These are phyloP conservation scores for Triangularia setosa DNA, from an alignment of 2,329 filamentous ascomycete genomes.

Conservation along the genomic window DNA sequence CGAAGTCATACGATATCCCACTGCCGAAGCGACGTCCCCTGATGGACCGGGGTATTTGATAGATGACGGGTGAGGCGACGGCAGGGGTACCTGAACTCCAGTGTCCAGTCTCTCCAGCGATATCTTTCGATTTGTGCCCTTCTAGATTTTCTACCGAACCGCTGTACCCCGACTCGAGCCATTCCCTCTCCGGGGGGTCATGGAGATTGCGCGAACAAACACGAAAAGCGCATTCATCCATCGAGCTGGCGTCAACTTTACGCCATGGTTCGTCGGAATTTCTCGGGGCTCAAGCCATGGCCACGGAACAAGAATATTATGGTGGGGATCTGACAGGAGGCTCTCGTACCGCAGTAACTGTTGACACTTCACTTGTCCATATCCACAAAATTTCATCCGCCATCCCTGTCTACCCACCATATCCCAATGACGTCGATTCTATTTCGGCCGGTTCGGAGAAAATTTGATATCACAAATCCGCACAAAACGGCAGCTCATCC, in stretches of 20 bases:
- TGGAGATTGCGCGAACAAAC: conserved; percentile 6
- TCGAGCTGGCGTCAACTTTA: not conserved
- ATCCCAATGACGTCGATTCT: not conserved
- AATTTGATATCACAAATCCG: not conserved
- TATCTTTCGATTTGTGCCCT: conserved; percentile 9
- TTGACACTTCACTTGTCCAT: not conserved
- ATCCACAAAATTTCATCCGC: not conserved
- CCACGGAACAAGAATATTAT: not conserved
- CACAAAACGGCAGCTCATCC: not conserved
- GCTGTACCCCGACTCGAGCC: conserved; percentile 4
- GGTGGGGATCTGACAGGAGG: not conserved
- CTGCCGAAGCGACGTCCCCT: conserved; percentile 8
- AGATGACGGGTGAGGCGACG: conserved; percentile 7
- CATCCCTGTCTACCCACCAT: not conserved
- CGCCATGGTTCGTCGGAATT: conserved; percentile 9
- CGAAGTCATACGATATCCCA: conserved; percentile 17
- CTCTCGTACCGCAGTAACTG: not conserved
- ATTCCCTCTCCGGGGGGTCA: not conserved
- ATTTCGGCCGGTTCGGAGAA: not conserved
- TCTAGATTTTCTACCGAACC: conserved; percentile 10
- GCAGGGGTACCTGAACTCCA: conserved; percentile 3
- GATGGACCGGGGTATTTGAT: conserved; percentile 5
- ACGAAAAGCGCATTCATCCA: not conserved
- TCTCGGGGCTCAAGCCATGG: conserved; percentile 1
- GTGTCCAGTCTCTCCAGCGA: not conserved